phyloP scores from a whole-genome alignment of 495 filamentous ascomycete genomes.

The Talaromyces thailandensis region DNA sequence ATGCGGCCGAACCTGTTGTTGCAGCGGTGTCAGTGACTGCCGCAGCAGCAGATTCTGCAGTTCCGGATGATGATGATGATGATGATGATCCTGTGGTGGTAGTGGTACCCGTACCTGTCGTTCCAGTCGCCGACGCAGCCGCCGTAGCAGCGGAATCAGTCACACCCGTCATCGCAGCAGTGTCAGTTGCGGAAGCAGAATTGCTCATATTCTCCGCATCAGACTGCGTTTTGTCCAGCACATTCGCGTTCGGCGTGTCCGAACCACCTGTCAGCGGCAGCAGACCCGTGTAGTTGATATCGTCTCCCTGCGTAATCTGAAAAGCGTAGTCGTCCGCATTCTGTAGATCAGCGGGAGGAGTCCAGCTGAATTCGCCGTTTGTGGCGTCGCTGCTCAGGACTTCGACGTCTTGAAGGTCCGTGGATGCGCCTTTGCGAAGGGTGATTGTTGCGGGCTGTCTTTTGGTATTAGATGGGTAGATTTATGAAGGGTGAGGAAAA shows the following conservation, averaged over 20 bases:
- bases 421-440: slow-evolving; percentile 31
- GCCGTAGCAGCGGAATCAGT: neutral
- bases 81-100: neutral
- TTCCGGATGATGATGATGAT: neutral
- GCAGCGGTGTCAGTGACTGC: slow-evolving; percentile 9
- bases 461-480: neutral
- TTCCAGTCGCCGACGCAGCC: neutral
- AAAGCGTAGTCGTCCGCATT: slow-evolving; percentile 35
- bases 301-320: slow-evolving; percentile 31
- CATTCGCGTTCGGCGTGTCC: neutral
- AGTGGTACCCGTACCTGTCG: slow-evolving; percentile 5
- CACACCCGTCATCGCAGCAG: neutral
- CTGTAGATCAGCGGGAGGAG: slow-evolving; percentile 24
- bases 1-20: slow-evolving; percentile 6
- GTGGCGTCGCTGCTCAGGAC: slow-evolving; percentile 25
- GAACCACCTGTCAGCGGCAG: slow-evolving; percentile 19
- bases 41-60: neutral
- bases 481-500: neutral
- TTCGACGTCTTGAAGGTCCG: slow-evolving; percentile 30
- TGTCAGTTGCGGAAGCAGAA: slow-evolving; percentile 9
- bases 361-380: slow-evolving; percentile 34
- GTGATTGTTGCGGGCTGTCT: slow-evolving; percentile 32
- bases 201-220: neutral
- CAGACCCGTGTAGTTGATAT: slow-evolving; percentile 38
- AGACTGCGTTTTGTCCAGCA: neutral